Base-by-base conservation (phyloP, 2,329 filamentous ascomycete genomes). In the Fusarium cyanostomum region DNA sequence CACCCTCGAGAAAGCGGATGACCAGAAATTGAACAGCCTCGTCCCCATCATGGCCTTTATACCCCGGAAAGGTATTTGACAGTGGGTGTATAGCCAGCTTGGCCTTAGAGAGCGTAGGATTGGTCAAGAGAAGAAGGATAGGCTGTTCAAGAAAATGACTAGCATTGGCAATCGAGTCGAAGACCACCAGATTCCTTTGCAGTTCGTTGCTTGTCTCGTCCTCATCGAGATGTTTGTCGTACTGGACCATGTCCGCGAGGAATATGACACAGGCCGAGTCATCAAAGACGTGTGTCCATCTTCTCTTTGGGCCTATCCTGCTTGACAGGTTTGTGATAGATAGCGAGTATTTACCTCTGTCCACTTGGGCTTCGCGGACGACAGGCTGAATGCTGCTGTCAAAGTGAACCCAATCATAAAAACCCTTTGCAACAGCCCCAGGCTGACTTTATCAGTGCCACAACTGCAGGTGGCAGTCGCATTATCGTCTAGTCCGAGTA, bases 321-420 rank as follows among this genome's bases (percentile, higher is more conserved):
- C 11, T 53, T 16, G 34, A 26, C 5, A 53, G 13, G 16, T 46
- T 42, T 3, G 30, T 31, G 26, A 46, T 45, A n/a, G 41, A 12
- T 5, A 53, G 26, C 2, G 42, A 21, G 51, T 53, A 26, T 10
- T 45, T 15, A 8, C 12, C n/a, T 21, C 27, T 53, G 26, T 53
- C n/a, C 6, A 53, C 33, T 11, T 39, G 33, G 8, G 51, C 15
- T 8, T 53, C 42, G 8, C 48, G 48, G 37, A 43, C 18, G 7
- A 30, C 24, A 13, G 33, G 34, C 6, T 9, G 24, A 21, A 24
- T 21, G 11, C 41, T 33, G 16, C 21, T 27, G 18, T 39, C 51
- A 11, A 53, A 48, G 42, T 53, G 51, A 27, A 53, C 39, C 51
- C 51, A 53, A 34, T 53, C 51, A 12, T 53, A 18, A 46, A 53